phyloP scores from a whole-genome alignment of 192 early-diverging fungal species.

The Linnemannia exigua region DNA sequence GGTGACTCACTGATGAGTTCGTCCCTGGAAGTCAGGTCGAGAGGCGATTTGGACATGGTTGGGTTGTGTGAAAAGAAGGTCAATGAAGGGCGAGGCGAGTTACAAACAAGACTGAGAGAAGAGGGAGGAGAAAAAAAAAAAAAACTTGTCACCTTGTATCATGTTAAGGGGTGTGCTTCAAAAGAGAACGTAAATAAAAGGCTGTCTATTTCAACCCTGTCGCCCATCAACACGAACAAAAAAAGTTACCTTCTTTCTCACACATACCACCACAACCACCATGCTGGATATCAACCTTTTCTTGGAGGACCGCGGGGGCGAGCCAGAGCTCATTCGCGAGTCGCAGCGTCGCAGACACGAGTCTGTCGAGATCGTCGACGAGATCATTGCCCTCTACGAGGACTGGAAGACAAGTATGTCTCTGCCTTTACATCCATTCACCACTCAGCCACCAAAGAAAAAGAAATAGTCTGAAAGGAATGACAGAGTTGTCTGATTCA shows the following conservation, averaged over 20 bases:
- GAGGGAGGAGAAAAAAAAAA: conserved; percentile 1
- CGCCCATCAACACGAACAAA: background rate
- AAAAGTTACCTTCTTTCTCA: conserved; percentile 8
- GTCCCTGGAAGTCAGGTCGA: conserved; percentile 51
- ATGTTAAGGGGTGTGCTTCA: conserved; percentile 9
- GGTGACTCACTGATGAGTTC: conserved; percentile 42
- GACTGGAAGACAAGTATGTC: conserved; percentile 89
- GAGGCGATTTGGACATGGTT: conserved; percentile 44
- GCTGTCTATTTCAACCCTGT: background rate
- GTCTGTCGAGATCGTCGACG: conserved; percentile 88
- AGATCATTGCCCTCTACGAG: conserved; percentile 91
- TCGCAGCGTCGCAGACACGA: conserved; percentile 94
- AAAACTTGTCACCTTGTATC: background rate
- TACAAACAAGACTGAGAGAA: background rate
- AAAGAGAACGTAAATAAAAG: background rate
- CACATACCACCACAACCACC: conserved; percentile 16
- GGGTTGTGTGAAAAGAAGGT: background rate
- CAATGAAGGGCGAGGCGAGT: background rate
- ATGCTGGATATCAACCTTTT: conserved; percentile 97
- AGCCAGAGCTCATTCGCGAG: conserved; percentile 92
- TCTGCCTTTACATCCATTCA: background rate
- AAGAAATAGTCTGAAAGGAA: background rate
- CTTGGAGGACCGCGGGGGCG: conserved; percentile 91
- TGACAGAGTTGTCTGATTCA: background rate
- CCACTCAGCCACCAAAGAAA: conserved; percentile 1